Conservation (phyloP, 2,329 filamentous ascomycete genomes). For the Colletotrichum camelliae region DNA sequence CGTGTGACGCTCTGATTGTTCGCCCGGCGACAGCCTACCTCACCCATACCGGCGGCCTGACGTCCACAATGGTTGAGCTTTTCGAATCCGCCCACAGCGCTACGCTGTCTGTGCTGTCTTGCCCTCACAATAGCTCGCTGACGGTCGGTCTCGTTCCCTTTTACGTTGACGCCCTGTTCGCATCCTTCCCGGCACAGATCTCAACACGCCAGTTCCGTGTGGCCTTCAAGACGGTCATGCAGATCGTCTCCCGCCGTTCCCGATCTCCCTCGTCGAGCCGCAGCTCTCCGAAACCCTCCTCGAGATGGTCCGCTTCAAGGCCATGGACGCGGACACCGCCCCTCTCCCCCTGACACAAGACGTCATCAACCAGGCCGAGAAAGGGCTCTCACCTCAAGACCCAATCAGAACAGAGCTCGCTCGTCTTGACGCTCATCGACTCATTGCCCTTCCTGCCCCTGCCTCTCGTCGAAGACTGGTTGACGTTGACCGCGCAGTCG, state of each 20-base stretch:
- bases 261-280: conserved; percentile 74
- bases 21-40: conserved; percentile 79
- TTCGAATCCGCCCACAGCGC: conserved; percentile 90
- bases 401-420: conserved; percentile 76
- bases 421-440: conserved; percentile 80
- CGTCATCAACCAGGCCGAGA: conserved; percentile 31
- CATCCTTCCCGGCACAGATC: conserved; percentile 78
- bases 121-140: conserved; percentile 76
- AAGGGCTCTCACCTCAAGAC: conserved; percentile 26
- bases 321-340: conserved; percentile 53
- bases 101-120: conserved; percentile 79
- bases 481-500: conserved; percentile 72
- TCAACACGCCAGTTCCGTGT: conserved; percentile 87
- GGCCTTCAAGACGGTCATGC: conserved; percentile 85
- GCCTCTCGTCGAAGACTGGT: conserved; percentile 78
- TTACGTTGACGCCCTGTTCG: conserved; percentile 82
- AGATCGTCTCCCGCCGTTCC: conserved; percentile 82
- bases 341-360: conserved; percentile 45
- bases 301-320: conserved; percentile 76
- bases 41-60: conserved; percentile 45
- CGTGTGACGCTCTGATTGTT: conserved; percentile 76
- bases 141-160: conserved; percentile 77
- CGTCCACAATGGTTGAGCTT: conserved; percentile 59
- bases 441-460: conserved; percentile 77
- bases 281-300: conserved; percentile 81